Percentiles rank a stretch among this genome's conserved stretches.
These are phyloP conservation scores for Prunus kanzakura DNA, from an alignment of 306 rosid genomes.

Conservation along the genomic window DNA sequence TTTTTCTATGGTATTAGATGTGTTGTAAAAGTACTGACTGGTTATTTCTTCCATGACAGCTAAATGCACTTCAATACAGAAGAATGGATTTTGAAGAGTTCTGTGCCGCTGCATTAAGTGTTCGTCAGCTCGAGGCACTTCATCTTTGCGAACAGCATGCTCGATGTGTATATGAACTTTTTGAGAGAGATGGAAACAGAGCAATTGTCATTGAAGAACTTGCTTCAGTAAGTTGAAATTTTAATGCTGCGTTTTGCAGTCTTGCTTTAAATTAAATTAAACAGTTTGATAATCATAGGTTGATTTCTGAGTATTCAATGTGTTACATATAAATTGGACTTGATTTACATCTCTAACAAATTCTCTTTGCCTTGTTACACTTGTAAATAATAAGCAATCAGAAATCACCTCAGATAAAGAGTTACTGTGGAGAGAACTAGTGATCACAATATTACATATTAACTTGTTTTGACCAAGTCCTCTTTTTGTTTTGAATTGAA, in stretches of 20 bases:
- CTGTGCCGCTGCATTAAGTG: constrained; percentile 86
- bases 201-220: constrained; percentile 94
- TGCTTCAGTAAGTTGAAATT: constrained; percentile 68
- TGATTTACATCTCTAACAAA: neutral
- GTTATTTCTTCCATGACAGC: constrained; percentile 44
- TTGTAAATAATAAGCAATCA: neutral
- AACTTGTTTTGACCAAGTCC: neutral
- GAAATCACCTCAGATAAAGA: no score
- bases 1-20: constrained; percentile 9
- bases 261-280: neutral
- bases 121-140: constrained; percentile 97
- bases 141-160: constrained; percentile 96
- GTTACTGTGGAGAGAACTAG: neutral
- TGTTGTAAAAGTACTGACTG: constrained; percentile 17
- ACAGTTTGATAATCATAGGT: neutral
- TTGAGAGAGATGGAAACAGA: constrained; percentile 88
- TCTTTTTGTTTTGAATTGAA: neutral
- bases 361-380: neutral
- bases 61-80: constrained; percentile 85
- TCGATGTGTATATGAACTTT: constrained; percentile 89
- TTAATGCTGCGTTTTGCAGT: neutral
- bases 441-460: no score
- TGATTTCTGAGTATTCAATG: neutral
- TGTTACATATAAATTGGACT: neutral
- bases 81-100: constrained; percentile 99